Conservation (phyloP, 2,329 filamentous ascomycete genomes). For the Neonectria ditissima region DNA sequence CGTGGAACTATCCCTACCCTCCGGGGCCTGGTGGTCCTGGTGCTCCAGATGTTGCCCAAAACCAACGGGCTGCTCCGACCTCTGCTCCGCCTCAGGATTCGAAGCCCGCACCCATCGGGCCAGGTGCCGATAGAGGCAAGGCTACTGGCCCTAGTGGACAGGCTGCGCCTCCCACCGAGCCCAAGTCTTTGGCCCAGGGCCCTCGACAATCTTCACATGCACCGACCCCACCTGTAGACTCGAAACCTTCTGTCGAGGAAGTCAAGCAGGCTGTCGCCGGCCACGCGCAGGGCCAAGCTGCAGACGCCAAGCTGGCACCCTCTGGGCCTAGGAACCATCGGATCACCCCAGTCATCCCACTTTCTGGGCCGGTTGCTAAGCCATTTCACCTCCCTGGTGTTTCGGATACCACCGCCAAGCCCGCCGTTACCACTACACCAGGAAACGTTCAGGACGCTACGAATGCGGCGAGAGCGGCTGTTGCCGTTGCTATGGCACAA, state of each 20-base stretch:
- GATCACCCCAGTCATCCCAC: conserved; percentile 74
- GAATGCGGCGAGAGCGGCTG: conserved; percentile 79
- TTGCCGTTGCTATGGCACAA: conserved; percentile 84
- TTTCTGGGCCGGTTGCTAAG: conserved; percentile 61
- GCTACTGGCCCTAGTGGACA: conserved; percentile 59
- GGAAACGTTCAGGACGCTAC: conserved; percentile 73
- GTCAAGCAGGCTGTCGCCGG: conserved; percentile 59
- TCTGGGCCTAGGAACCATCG: conserved; percentile 64
- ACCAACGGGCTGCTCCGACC: conserved; percentile 65
- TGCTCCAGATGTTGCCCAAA: conserved; percentile 70
- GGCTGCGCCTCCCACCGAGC: conserved; percentile 62
- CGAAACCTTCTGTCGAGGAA: conserved; percentile 69
- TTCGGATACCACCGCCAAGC: conserved; percentile 51
- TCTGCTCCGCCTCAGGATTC: conserved; percentile 49
- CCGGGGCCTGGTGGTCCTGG: conserved; percentile 60
- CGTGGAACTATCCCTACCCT: conserved; percentile 72
- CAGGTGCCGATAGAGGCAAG: conserved; percentile 61
- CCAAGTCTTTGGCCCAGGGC: conserved; percentile 63
- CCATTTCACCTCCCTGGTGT: conserved; percentile 51
- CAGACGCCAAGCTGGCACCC: conserved; percentile 55
- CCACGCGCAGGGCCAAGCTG: conserved; percentile 53
- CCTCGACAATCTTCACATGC: conserved; percentile 61
- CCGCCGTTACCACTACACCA: conserved; percentile 50
- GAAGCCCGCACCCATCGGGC: conserved; percentile 66
- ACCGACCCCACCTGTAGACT: conserved; percentile 74